Evolutionary conservation across 2,329 filamentous ascomycete genomes (phyloP).

Genomic region (Coniochaeta ligniaria): DNA sequence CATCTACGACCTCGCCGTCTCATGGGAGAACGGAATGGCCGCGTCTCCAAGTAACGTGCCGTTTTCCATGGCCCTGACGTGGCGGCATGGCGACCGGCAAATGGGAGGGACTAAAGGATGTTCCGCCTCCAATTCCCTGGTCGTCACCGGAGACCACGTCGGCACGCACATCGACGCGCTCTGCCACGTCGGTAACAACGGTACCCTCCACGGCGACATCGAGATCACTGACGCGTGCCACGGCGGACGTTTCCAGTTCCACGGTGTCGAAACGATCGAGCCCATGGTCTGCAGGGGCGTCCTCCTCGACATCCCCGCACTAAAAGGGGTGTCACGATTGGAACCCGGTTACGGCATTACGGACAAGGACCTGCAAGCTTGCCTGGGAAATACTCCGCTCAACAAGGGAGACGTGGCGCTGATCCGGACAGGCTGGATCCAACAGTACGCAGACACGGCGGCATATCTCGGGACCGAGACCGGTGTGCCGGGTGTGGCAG

Average conservation of each 20-base stretch:
- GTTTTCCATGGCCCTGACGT: background rate
- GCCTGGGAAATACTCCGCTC: background rate
- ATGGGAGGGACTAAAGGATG: background rate
- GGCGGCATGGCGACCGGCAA: background rate
- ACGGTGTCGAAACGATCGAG: background rate
- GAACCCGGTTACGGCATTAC: background rate
- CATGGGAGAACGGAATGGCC: background rate
- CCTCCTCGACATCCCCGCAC: background rate
- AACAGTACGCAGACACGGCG: background rate
- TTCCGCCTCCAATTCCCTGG: constrained; percentile 1
- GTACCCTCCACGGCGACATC: background rate
- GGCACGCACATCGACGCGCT: constrained; percentile 1
- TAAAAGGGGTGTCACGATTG: background rate
- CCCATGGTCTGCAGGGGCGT: background rate
- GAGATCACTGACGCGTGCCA: background rate
- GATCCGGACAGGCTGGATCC: background rate
- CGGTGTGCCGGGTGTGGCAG: background rate
- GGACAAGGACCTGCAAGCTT: background rate
- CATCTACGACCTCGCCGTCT: constrained; percentile 1
- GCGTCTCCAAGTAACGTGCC: constrained; percentile 1
- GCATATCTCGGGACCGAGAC: background rate
- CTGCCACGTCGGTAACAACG: background rate
- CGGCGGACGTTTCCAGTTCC: background rate
- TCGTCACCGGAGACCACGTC: background rate
- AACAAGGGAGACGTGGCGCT: background rate